Evolutionary conservation across 1,284 basidiomycete genomes (phyloP).

Genomic region (Peniophora sp.): DNA sequence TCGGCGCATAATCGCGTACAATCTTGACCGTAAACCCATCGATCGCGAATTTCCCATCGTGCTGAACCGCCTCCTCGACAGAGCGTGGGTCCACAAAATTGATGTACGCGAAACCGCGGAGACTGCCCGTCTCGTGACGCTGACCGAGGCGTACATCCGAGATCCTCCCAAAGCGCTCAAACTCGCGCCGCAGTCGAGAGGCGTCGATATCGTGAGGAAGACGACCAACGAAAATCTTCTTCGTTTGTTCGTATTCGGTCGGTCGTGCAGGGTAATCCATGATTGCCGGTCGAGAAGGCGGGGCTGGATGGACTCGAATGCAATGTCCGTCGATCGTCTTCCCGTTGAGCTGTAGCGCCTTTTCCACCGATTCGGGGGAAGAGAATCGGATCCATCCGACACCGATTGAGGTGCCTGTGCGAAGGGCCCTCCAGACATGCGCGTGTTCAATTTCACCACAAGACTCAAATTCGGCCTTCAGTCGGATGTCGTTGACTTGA

Average conservation of each 20-base stretch:
- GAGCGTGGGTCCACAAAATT: slow-evolving; percentile 45
- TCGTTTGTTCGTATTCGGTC: not conserved
- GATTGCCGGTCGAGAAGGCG: too few relatives aligned
- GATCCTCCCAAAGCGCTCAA: slow-evolving; percentile 84
- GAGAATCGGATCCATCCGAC: slow-evolving; percentile 92
- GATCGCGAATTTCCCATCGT: too few relatives aligned
- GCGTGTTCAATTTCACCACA: slow-evolving; percentile 87
- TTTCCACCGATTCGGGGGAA: too few relatives aligned
- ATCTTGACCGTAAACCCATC: too few relatives aligned
- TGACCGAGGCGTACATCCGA: slow-evolving; percentile 83
- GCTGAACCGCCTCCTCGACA: too few relatives aligned
- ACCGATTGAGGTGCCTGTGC: slow-evolving; percentile 80
- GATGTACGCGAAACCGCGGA: slow-evolving; percentile 92
- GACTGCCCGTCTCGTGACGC: slow-evolving; percentile 83
- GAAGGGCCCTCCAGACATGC: slow-evolving; percentile 87
- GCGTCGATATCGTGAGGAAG: slow-evolving; percentile 98
- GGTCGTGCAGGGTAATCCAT: too few relatives aligned
- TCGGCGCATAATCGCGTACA: too few relatives aligned
- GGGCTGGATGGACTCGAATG: too few relatives aligned
- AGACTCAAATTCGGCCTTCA: slow-evolving; percentile 83
- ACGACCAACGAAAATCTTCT: slow-evolving; percentile 85
- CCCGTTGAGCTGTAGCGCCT: too few relatives aligned
- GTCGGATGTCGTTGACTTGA: slow-evolving; percentile 97
- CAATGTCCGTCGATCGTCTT: too few relatives aligned
- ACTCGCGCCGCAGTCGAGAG: slow-evolving; percentile 91